Percentiles rank a stretch among this genome's conserved stretches.
Conservation (phyloP, 495 filamentous ascomycete genomes). For the Lepidopterella palustris region DNA sequence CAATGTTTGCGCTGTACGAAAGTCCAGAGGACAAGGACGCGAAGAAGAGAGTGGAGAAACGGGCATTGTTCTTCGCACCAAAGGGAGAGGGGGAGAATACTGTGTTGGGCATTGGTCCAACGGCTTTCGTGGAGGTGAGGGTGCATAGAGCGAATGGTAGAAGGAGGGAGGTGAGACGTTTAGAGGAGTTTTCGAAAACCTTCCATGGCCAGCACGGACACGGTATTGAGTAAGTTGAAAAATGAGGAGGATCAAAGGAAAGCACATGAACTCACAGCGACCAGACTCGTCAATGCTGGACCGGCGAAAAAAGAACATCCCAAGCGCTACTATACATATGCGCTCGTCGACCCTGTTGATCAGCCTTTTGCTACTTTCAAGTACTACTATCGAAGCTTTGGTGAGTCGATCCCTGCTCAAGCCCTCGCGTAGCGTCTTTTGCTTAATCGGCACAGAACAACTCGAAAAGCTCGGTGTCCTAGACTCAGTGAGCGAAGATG, state of each 20-base stretch:
- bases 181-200: constrained; percentile 20
- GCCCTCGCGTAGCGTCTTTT: background rate
- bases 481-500: background rate
- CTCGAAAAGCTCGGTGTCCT: constrained; percentile 11
- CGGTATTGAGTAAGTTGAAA: constrained; percentile 19
- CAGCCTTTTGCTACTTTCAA: constrained; percentile 39
- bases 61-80: constrained; percentile 31
- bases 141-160: constrained; percentile 36
- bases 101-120: background rate
- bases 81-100: constrained; percentile 7
- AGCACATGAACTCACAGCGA: background rate
- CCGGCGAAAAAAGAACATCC: constrained; percentile 28
- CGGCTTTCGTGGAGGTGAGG: constrained; percentile 35
- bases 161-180: constrained; percentile 30
- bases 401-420: background rate
- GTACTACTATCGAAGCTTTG: constrained; percentile 33
- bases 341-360: constrained; percentile 41
- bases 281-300: constrained; percentile 37
- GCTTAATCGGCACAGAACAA: constrained; percentile 5
- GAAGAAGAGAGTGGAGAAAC: constrained; percentile 33
- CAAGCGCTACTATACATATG: constrained; percentile 40
- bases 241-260: background rate
- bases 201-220: background rate
- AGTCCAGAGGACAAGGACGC: constrained; percentile 8
- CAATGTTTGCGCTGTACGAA: constrained; percentile 38